Evolutionary conservation across 2,329 filamentous ascomycete species (phyloP).

Genomic region (Colletotrichum orchidophilum): DNA sequence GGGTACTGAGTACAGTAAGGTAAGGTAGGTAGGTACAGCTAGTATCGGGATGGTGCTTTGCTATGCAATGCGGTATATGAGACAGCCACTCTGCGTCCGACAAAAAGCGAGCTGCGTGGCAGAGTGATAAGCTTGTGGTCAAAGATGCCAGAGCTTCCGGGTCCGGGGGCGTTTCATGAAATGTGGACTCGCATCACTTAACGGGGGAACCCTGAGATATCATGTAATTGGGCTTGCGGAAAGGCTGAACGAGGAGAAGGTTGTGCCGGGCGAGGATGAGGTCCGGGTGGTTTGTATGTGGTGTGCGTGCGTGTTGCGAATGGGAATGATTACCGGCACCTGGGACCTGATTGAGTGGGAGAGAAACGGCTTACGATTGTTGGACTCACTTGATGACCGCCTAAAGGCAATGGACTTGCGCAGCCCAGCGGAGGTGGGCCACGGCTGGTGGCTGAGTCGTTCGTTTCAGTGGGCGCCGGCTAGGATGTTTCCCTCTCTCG

Average conservation of each 20-base stretch:
- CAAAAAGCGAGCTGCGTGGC: conserved; percentile 11
- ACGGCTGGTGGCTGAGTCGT: conserved; percentile 32
- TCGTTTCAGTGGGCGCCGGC: conserved; percentile 28
- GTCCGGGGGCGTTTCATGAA: conserved; percentile 35
- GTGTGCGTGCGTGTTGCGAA: conserved; percentile 26
- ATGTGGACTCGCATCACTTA: conserved; percentile 31
- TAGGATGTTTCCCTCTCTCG: conserved; percentile 20
- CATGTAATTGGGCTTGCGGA: conserved; percentile 1
- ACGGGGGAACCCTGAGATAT: conserved; percentile 23
- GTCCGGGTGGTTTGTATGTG: conserved; percentile 23
- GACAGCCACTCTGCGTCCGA: conserved; percentile 25
- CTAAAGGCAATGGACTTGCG: background rate
- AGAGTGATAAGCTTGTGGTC: conserved; percentile 32
- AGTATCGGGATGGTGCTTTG: conserved; percentile 1
- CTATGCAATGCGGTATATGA: conserved; percentile 12
- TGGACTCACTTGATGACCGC: background rate
- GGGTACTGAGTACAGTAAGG: background rate
- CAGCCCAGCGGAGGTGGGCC: conserved; percentile 15
- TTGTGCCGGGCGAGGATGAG: conserved; percentile 13
- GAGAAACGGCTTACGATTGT: conserved; percentile 13
- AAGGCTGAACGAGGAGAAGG: conserved; percentile 13
- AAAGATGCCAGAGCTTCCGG: conserved; percentile 35
- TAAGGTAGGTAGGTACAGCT: background rate
- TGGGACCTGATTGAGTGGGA: conserved; percentile 22
- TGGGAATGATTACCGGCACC: conserved; percentile 9